Percentiles rank a stretch among this genome's conserved stretches.
Evolutionary conservation across 805 yeast genomes (phyloP).

Genomic region (Lipomyces starkeyi): DNA sequence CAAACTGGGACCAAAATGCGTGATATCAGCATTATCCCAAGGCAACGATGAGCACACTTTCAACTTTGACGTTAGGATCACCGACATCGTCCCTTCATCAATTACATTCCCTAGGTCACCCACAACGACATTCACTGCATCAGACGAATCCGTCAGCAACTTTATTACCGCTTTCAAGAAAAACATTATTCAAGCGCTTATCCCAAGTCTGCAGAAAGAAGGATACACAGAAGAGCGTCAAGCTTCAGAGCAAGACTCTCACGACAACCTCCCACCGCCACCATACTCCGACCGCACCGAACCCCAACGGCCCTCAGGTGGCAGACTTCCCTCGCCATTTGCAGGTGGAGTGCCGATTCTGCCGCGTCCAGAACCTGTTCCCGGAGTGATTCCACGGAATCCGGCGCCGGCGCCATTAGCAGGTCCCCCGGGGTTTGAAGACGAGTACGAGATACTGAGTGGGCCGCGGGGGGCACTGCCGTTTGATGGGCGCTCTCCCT

Average conservation of each 20-base stretch:
- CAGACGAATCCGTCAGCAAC: constrained; percentile 11
- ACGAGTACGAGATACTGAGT: constrained; percentile 47
- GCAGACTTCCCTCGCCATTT: constrained; percentile 7
- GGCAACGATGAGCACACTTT: constrained; percentile 26
- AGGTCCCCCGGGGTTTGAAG: constrained; percentile 54
- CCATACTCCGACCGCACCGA: constrained; percentile 26
- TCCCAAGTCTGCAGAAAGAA: constrained; percentile 28
- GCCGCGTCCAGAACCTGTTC: constrained; percentile 10
- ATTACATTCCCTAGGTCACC: constrained; percentile 12
- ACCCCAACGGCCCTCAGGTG: neutral
- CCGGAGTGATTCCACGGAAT: constrained; percentile 10
- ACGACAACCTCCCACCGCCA: constrained; percentile 32
- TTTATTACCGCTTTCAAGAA: constrained; percentile 23
- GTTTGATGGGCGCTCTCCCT: constrained; percentile 28
- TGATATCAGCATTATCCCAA: constrained; percentile 28
- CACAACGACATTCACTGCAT: neutral
- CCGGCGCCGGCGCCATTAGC: constrained; percentile 38
- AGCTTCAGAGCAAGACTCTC: constrained; percentile 28
- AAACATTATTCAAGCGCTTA: constrained; percentile 21
- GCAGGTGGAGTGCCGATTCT: neutral
- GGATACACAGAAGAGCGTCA: constrained; percentile 23
- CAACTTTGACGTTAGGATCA: constrained; percentile 20
- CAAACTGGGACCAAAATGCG: constrained; percentile 26
- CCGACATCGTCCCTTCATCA: constrained; percentile 16
- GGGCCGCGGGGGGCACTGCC: constrained; percentile 17